Evolutionary conservation across 805 yeast species (phyloP).

Genomic region (Candida sakaeoensis): DNA sequence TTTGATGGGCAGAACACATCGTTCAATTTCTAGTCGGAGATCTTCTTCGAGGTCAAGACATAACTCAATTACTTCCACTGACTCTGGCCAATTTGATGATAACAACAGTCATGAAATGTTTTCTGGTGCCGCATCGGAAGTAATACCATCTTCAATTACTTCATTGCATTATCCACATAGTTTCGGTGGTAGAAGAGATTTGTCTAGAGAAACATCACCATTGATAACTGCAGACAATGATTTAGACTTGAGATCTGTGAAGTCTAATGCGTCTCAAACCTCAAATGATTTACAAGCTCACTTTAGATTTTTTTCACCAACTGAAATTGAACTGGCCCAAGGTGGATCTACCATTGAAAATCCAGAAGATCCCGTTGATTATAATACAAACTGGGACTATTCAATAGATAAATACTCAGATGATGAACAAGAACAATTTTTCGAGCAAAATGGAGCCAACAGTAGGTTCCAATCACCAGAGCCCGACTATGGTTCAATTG

Average conservation of each 20-base stretch:
- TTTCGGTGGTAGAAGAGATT: conserved; percentile 26
- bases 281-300: conserved; percentile 38
- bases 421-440: conserved; percentile 7
- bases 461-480: conserved; percentile 10
- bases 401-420: conserved; percentile 45
- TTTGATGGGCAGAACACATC: conserved; percentile 1
- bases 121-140: conserved; percentile 74
- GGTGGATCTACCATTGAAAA: conserved; percentile 78
- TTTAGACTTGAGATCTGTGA: conserved; percentile 21
- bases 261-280: conserved; percentile 31
- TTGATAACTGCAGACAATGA: conserved; percentile 26
- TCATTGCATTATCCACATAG: conserved; percentile 72
- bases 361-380: conserved; percentile 56
- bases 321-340: conserved; percentile 81
- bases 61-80: conserved; percentile 31
- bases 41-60: conserved; percentile 29
- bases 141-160: conserved; percentile 73
- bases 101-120: conserved; percentile 69
- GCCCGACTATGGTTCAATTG: conserved; percentile 26
- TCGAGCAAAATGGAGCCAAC: conserved; percentile 2
- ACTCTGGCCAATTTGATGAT: conserved; percentile 43
- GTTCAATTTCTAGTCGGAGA: conserved; percentile 15
- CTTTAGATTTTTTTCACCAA: conserved; percentile 79
- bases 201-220: conserved; percentile 34
- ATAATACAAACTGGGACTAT: conserved; percentile 72